A percentile compares a stretch with the other conserved stretches of the same genome.
phyloP scores from a whole-genome alignment of 768 basidiomycete species.

The Paxillus involutus region DNA sequence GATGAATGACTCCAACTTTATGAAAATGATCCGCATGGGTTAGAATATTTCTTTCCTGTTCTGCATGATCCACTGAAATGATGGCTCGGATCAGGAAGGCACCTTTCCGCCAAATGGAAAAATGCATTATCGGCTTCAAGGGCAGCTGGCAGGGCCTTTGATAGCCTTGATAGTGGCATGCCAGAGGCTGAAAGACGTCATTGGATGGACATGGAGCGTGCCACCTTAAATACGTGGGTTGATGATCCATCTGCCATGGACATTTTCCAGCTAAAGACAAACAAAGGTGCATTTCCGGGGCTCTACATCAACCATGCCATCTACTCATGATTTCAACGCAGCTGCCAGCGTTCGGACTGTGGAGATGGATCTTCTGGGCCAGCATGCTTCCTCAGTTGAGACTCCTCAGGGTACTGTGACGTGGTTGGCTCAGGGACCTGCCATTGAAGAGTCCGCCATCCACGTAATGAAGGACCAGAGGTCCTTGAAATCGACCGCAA shows the following conservation, averaged over 20 bases:
- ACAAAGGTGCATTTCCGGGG: conserved; percentile 5
- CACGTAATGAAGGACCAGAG: not conserved
- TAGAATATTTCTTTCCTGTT: not conserved
- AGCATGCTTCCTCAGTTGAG: not conserved
- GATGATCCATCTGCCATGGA: conserved; percentile 1
- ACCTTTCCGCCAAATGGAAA: not conserved
- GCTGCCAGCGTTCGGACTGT: too few species aligned
- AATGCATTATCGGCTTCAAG: not conserved
- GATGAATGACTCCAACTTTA: too few species aligned
- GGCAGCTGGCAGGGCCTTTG: not conserved
- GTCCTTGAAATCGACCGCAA: not conserved
- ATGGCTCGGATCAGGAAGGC: not conserved
- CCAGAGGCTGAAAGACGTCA: not conserved
- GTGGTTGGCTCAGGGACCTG: not conserved
- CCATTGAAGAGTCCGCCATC: not conserved
- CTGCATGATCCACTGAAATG: not conserved
- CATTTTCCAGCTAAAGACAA: conserved; percentile 1
- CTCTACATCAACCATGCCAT: too few species aligned
- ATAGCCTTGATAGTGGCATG: not conserved
- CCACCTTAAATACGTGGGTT: not conserved
- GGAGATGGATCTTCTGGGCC: not conserved
- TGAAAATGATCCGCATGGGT: conserved; percentile 22
- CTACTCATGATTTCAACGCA: too few species aligned
- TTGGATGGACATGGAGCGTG: not conserved
- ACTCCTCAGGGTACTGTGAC: not conserved